A percentile compares a stretch with the other conserved stretches of the same genome.
Evolutionary conservation across 2,329 filamentous ascomycete species (phyloP).

Genomic region (Xylariomycetidae sp.): DNA sequence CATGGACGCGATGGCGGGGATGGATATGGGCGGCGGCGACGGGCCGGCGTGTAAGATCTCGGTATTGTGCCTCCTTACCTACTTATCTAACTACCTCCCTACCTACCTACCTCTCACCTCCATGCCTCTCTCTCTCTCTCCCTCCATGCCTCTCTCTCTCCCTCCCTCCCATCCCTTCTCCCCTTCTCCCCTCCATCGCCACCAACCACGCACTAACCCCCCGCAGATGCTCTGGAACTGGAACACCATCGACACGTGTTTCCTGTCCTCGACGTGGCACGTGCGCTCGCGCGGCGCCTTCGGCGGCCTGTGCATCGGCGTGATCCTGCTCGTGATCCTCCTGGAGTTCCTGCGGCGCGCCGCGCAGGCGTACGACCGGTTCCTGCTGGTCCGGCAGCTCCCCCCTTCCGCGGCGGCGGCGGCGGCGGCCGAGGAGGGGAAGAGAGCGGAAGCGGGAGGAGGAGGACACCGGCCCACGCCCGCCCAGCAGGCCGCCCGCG

Average conservation of each 20-base stretch:
- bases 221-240: conserved; percentile 75
- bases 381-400: conserved; percentile 47
- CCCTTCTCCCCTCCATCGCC: too few relatives aligned
- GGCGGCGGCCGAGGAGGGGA: conserved; percentile 13
- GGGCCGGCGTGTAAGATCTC: conserved; percentile 17
- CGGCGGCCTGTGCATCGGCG: conserved; percentile 72
- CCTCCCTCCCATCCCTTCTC: too few relatives aligned
- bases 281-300: conserved; percentile 66
- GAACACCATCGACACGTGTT: conserved; percentile 67
- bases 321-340: conserved; percentile 64
- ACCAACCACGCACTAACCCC: too few relatives aligned
- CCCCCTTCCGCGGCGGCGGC: not conserved
- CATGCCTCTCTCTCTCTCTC: not conserved
- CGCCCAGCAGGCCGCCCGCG: conserved; percentile 60
- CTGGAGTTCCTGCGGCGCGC: conserved; percentile 68
- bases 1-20: conserved; percentile 3
- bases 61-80: too few relatives aligned
- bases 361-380: conserved; percentile 65
- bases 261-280: conserved; percentile 67
- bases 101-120: too few relatives aligned
- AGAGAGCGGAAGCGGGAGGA: too few relatives aligned
- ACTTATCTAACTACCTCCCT: too few relatives aligned
- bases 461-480: conserved; percentile 56
- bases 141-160: not conserved
- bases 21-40: conserved; percentile 9